These are phyloP conservation scores for Phanerochaete sordida DNA, from an alignment of 768 basidiomycete genomes.

Conservation along the genomic window DNA sequence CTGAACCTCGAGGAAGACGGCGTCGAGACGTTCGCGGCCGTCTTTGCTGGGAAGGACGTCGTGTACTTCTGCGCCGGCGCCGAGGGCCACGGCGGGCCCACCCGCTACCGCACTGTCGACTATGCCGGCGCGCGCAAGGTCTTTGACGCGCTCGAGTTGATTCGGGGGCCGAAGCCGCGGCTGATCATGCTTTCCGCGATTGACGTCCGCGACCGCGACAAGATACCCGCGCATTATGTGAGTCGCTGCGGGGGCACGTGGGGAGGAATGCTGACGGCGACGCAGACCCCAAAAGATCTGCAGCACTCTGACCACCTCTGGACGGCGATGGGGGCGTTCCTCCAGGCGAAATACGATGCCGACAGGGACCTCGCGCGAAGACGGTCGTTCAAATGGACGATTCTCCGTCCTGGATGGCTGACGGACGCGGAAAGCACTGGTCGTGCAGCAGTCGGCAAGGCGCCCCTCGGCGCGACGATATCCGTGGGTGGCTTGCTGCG, in stretches of 20 bases:
- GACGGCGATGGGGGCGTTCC: constrained; percentile 38
- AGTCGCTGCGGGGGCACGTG: constrained; percentile 14
- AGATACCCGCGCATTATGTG: constrained; percentile 49
- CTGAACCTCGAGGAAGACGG: constrained; percentile 57
- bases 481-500: constrained; percentile 50
- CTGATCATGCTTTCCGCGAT: constrained; percentile 58
- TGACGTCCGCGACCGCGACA: constrained; percentile 49
- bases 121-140: constrained; percentile 66
- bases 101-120: constrained; percentile 52
- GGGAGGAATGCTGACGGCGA: not conserved
- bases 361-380: constrained; percentile 41
- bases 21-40: constrained; percentile 39
- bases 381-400: constrained; percentile 59
- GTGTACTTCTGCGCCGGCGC: constrained; percentile 47
- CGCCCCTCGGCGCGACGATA: constrained; percentile 43
- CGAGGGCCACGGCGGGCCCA: constrained; percentile 54
- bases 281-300: constrained; percentile 45
- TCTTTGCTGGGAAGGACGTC: constrained; percentile 33
- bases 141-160: constrained; percentile 63
- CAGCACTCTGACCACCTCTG: constrained; percentile 38
- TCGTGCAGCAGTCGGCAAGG: constrained; percentile 48
- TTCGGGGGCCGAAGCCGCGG: constrained; percentile 41
- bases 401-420: constrained; percentile 57
- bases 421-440: constrained; percentile 47
- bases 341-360: constrained; percentile 40